These are phyloP conservation scores for Corynascus novoguineensis DNA, from an alignment of 495 filamentous ascomycete genomes.

Conservation along the genomic window DNA sequence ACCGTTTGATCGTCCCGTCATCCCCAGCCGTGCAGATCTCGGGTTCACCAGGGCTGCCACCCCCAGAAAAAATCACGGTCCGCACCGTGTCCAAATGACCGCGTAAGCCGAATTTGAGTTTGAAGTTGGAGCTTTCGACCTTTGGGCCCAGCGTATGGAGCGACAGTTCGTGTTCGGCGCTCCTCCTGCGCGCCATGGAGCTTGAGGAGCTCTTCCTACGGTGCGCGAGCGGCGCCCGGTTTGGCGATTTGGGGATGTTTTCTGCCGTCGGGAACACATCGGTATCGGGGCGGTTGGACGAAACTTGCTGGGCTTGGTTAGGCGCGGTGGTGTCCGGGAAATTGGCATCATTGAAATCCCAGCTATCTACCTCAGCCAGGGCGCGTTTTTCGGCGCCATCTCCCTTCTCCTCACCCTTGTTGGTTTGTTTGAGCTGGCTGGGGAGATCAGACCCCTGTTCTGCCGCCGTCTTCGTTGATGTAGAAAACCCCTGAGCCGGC, in stretches of 20 bases:
- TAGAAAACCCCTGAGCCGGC: constrained; percentile 35
- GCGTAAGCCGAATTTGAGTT: constrained; percentile 83
- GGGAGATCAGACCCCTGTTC: constrained; percentile 49
- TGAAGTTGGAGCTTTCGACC: constrained; percentile 68
- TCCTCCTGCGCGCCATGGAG: constrained; percentile 51
- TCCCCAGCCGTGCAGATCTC: constrained; percentile 96
- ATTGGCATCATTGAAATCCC: constrained; percentile 82
- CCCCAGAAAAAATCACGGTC: constrained; percentile 91
- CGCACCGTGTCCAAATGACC: constrained; percentile 92
- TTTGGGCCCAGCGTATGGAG: constrained; percentile 42
- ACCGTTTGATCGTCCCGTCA: constrained; percentile 91
- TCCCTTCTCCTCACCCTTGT: constrained; percentile 34
- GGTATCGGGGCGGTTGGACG: constrained; percentile 63
- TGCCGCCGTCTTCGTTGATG: constrained; percentile 43
- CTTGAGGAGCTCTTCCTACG: constrained; percentile 79
- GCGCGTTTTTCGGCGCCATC: constrained; percentile 30
- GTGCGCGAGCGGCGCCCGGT: constrained; percentile 63
- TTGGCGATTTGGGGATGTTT: constrained; percentile 72
- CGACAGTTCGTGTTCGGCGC: constrained; percentile 49
- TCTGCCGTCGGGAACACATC: constrained; percentile 83
- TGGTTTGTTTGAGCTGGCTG: constrained; percentile 15
- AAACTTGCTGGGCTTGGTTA: constrained; percentile 37
- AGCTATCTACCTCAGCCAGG: constrained; percentile 61
- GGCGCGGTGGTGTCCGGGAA: constrained; percentile 43
- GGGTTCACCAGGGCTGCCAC: constrained; percentile 87